phyloP scores from a whole-genome alignment of 1,284 basidiomycete genomes.

The Peniophora sp. region DNA sequence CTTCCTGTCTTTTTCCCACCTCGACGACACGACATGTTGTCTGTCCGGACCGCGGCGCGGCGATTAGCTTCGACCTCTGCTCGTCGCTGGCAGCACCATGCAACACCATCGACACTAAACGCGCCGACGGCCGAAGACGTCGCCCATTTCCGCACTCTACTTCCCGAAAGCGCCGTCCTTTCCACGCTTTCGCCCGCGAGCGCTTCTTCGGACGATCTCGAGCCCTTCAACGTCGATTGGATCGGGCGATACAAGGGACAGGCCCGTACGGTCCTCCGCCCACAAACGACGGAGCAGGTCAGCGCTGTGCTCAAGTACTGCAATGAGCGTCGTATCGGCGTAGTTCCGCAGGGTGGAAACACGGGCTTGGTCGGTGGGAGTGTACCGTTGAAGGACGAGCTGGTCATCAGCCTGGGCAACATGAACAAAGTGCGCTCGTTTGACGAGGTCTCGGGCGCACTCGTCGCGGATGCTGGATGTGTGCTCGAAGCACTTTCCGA shows the following conservation, averaged over 20 bases:
- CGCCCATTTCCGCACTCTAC: constrained; percentile 53
- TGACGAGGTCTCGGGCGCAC: constrained; percentile 80
- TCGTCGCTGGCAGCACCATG: constrained; percentile 15
- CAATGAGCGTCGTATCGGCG: constrained; percentile 68
- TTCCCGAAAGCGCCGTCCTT: constrained; percentile 52
- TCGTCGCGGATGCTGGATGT: constrained; percentile 86
- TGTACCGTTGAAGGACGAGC: constrained; percentile 85
- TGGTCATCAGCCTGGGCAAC: constrained; percentile 79
- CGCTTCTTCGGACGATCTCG: constrained; percentile 58
- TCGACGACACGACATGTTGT: constrained; percentile 12
- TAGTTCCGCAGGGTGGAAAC: constrained; percentile 98
- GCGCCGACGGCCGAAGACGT: constrained; percentile 50
- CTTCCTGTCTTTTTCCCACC: no score
- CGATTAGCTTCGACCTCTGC: constrained; percentile 7
- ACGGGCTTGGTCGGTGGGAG: constrained; percentile 98
- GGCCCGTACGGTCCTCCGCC: constrained; percentile 82
- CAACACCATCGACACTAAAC: constrained; percentile 21
- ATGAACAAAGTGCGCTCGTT: constrained; percentile 87
- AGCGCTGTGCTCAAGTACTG: constrained; percentile 84
- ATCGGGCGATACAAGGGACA: constrained; percentile 92
- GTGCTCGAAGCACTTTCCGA: constrained; percentile 90
- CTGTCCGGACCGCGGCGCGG: constrained; percentile 14
- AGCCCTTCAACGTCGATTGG: constrained; percentile 89
- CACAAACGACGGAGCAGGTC: constrained; percentile 84
- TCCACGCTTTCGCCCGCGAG: constrained; percentile 52